phyloP scores from a whole-genome alignment of 345 rosid species.

The Lumnitzera racemosa region DNA sequence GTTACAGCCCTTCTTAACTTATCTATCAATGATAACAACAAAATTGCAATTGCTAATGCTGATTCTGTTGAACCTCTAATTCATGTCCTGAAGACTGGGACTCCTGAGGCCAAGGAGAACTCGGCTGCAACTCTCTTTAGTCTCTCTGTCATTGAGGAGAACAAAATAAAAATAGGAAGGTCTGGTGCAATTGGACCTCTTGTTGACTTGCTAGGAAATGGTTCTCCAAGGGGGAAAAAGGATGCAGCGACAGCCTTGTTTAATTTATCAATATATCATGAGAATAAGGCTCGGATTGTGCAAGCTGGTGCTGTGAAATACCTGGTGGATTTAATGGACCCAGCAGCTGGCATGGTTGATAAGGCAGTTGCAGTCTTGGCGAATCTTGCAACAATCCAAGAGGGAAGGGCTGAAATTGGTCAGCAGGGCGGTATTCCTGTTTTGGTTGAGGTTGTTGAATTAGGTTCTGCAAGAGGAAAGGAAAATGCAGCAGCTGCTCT shows the following conservation, averaged over 20 bases:
- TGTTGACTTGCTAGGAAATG: constrained; percentile 73
- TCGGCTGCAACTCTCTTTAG: constrained; percentile 87
- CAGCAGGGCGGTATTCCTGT: constrained; percentile 71
- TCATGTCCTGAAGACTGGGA: constrained; percentile 75
- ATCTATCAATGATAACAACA: constrained; percentile 77
- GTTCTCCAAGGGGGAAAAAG: constrained; percentile 80
- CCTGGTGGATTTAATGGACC: constrained; percentile 90
- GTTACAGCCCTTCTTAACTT: constrained; percentile 89
- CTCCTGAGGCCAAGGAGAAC: constrained; percentile 78
- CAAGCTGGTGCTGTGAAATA: constrained; percentile 83
- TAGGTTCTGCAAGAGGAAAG: constrained; percentile 90
- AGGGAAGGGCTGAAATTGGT: constrained; percentile 79
- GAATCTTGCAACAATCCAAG: constrained; percentile 74
- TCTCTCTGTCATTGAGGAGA: constrained; percentile 73
- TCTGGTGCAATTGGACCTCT: constrained; percentile 87
- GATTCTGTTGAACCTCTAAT: constrained; percentile 74
- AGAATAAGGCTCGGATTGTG: constrained; percentile 70
- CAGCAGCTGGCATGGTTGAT: constrained; percentile 89
- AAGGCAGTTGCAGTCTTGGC: constrained; percentile 87
- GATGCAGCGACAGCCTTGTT: constrained; percentile 92
- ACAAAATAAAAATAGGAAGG: constrained; percentile 70
- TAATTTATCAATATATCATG: constrained; percentile 72
- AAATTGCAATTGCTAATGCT: constrained; percentile 56
- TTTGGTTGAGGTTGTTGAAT: constrained; percentile 91
- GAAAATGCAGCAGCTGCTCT: constrained; percentile 96